Evolutionary conservation across 2,329 filamentous ascomycete genomes (phyloP), one percentile per base, ranked within the genome.

Genomic region (Cladosporium velox): DNA sequence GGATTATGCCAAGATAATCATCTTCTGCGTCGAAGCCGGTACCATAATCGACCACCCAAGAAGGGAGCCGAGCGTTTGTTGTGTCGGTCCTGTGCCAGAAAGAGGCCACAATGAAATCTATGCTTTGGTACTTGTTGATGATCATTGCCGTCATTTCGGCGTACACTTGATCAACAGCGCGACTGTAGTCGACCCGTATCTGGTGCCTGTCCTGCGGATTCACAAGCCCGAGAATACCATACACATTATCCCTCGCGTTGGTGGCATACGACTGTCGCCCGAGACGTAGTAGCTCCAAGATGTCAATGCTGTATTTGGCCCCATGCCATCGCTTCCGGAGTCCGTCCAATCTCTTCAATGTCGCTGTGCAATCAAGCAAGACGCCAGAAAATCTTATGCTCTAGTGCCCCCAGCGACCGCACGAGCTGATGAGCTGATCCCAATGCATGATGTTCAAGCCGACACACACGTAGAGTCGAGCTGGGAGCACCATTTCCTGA

Each of bases 181-280:
- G 30, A 18, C 8, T 2, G 11, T 57, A 57, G n/a, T 57, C 52
- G 21, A 57, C 52, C 30, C 15, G 14, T 35, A 57, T 35, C 14
- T 18, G 14, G 3, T n/a, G 3, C 28, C 21, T n/a, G n/a, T 57
- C 52, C 11, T 35, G 14, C 14, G 30, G 30, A 15, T 3, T 21
- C 14, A 57, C 30, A 21, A 57, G 52, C 30, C 52, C 52, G 52
- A 57, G 52, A 10, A 57, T 57, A 14, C 52, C 52, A 18, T 57
- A 57, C 3, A 57, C 30, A 6, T 57, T 57, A 15, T 57, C 52
- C n/a, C 30, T 57, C 18, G 30, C 15, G 30, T 57, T 30, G 4
- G 52, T 57, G 52, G 52, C 52, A 34, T 2, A 10, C 1, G 52
- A n/a, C 8, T 10, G 4, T 24, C 52, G 52, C 18, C 51, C 26